These are phyloP conservation scores for Serendipita sp. DNA, from an alignment of 768 basidiomycete species.

Conservation along the genomic window DNA sequence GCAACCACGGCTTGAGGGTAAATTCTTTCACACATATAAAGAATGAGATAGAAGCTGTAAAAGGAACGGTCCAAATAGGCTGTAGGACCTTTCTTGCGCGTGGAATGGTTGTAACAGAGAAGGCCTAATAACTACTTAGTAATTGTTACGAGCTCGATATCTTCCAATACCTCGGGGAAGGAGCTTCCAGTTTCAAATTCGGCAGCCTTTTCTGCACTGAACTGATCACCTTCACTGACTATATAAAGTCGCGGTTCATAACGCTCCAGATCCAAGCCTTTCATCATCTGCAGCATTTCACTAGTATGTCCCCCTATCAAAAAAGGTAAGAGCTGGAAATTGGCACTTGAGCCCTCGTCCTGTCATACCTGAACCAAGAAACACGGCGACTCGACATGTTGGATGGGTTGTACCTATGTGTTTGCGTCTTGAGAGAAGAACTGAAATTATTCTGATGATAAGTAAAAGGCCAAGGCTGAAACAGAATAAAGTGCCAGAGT, in stretches of 20 bases:
- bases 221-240: constrained; percentile 59
- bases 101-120: constrained; percentile 42
- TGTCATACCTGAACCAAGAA: constrained; percentile 77
- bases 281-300: constrained; percentile 63
- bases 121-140: not conserved
- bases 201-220: constrained; percentile 58
- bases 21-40: constrained; percentile 44
- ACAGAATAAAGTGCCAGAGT: not conserved
- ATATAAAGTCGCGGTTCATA: constrained; percentile 72
- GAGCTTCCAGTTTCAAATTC: constrained; percentile 36
- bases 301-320: constrained; percentile 82
- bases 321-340: not conserved
- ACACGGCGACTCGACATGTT: constrained; percentile 52
- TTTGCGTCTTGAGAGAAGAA: not conserved
- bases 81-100: constrained; percentile 84
- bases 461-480: not conserved
- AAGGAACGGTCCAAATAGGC: constrained; percentile 47
- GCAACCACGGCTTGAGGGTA: constrained; percentile 35
- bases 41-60: constrained; percentile 49
- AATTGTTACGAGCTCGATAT: not conserved
- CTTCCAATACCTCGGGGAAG: constrained; percentile 6
- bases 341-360: constrained; percentile 6
- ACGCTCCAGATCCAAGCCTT: constrained; percentile 53
- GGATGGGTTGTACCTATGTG: not conserved
- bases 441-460: not conserved